A percentile compares a stretch with the other conserved stretches of the same genome.
Conservation (phyloP, 352 stramenopile genomes). For the Phytophthora aleatoria region DNA sequence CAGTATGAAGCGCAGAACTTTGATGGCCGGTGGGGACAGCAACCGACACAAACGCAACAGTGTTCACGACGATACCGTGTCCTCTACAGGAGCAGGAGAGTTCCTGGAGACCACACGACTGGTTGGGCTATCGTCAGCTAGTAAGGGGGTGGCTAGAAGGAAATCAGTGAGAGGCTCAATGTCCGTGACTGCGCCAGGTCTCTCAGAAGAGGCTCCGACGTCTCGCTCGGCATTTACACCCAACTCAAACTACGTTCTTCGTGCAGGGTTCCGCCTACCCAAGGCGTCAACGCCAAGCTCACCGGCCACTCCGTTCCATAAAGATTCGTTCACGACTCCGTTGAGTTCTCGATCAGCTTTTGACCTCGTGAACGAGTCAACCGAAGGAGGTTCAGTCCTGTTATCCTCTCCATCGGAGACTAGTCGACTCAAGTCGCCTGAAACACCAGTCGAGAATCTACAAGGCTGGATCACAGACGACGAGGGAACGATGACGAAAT, state of each 20-base stretch:
- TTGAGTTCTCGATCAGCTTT: conserved; percentile 32
- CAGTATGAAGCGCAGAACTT: conserved; percentile 75
- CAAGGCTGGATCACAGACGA: conserved; percentile 49
- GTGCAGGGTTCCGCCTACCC: conserved; percentile 58
- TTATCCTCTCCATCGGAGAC: conserved; percentile 19
- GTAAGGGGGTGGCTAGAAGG: conserved; percentile 25
- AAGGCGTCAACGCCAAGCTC: conserved; percentile 47
- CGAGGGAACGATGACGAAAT: conserved; percentile 46
- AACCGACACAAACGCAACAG: conserved; percentile 23
- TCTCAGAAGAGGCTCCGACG: conserved; percentile 35
- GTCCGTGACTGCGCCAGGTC: conserved; percentile 32
- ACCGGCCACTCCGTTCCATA: conserved; percentile 23
- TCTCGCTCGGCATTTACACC: conserved; percentile 47
- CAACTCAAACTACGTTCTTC: conserved; percentile 49
- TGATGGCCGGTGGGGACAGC: conserved; percentile 25
- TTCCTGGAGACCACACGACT: conserved; percentile 62
- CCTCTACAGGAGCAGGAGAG: conserved; percentile 23
- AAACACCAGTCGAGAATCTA: conserved; percentile 29
- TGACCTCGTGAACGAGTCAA: conserved; percentile 27
- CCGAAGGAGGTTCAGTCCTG: background rate
- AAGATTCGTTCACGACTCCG: conserved; percentile 28
- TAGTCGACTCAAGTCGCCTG: conserved; percentile 16
- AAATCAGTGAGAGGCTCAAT: conserved; percentile 38
- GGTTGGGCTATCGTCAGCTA: conserved; percentile 21
- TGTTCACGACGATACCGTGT: conserved; percentile 29